These are phyloP conservation scores for Glarea lozoyensis DNA, from an alignment of 495 filamentous ascomycete species.

Conservation along the genomic window DNA sequence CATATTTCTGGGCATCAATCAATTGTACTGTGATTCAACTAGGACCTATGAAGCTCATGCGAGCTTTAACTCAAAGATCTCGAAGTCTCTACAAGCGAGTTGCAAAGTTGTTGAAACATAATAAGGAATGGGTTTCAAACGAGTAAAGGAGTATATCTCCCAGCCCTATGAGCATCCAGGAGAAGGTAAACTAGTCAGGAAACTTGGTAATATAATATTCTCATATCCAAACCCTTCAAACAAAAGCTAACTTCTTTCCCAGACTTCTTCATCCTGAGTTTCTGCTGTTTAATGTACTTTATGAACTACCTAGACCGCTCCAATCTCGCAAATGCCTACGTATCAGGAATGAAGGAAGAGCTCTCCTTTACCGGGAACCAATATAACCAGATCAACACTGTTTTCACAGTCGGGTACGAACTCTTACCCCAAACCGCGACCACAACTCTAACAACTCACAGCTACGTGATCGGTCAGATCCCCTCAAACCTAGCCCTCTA, in stretches of 20 bases:
- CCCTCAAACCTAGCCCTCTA: constrained; percentile 51
- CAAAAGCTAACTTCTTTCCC: no score
- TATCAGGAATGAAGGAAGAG: constrained; percentile 58
- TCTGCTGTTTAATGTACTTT: constrained; percentile 49
- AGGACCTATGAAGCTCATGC: no score
- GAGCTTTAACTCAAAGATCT: no score
- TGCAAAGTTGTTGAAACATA: no score
- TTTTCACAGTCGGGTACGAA: constrained; percentile 20
- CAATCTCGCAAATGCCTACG: constrained; percentile 55
- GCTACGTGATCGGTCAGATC: constrained; percentile 51
- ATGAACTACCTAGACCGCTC: constrained; percentile 40
- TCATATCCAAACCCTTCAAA: no score
- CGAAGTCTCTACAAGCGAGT: background rate
- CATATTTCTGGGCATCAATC: no score
- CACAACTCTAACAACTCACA: constrained; percentile 25
- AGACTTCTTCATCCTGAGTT: constrained; percentile 58
- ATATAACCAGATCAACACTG: constrained; percentile 49
- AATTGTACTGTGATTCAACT: no score
- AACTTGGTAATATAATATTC: constrained; percentile 33
- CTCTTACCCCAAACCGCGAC: background rate
- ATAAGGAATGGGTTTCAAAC: constrained; percentile 4
- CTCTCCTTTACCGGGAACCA: constrained; percentile 47
- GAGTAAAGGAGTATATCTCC: constrained; percentile 9
- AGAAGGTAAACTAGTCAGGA: constrained; percentile 39
- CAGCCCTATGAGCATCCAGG: constrained; percentile 19